Evolutionary conservation across 169 alveolate genomes (phyloP), one percentile per base, ranked within the genome.

Genomic region (Eimeria acervulina): DNA sequence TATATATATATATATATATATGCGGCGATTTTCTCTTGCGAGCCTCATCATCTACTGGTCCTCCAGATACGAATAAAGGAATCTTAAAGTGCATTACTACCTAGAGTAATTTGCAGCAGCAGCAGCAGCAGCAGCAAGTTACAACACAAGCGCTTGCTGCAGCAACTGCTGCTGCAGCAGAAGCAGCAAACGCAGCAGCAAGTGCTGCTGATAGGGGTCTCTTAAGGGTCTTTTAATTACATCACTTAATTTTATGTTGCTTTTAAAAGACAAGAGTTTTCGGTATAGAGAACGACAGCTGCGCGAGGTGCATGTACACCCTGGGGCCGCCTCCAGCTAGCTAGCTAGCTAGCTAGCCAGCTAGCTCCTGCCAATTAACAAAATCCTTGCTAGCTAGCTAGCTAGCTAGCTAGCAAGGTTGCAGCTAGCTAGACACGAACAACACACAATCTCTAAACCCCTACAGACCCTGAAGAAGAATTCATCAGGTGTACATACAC

Each of bases 241-340:
- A 23, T 6, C 8, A 61, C n/a, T 61, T 10, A n/a, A 7, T 7
- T n/a, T 61, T 17, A 6, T 61, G 74, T n/a, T 61, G 8, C 31
- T 61, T 17, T n/a, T 61, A n/a, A n/a, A 19, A 55, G 26, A 55
- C 66, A 7, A 55, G 26, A 19, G 66, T 55, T 55, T 13, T 55
- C 66, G 26, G 19, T 47, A 12, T 19, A 55, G 26, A 7, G 15
- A 19, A 55, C 66, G 12, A 12, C 55, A 47, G 80, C 40, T 15
- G 42, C 80, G 42, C 21, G 80, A 31, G 80, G 80, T 68, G 80
- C n/a, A 68, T 31, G 80, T 28, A 68, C 80, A 68, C 80, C 80
- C 42, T 31, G 21, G 17, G 66, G 66, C 66, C 15, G n/a, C 26
- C 17, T 55, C 66, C 66, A 55, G 66, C 66, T 55, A 55, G 66